A percentile compares a stretch with the other conserved stretches of the same genome.
phyloP scores from a whole-genome alignment of 257 asterid genomes.

The Primulina huaijiensis region DNA sequence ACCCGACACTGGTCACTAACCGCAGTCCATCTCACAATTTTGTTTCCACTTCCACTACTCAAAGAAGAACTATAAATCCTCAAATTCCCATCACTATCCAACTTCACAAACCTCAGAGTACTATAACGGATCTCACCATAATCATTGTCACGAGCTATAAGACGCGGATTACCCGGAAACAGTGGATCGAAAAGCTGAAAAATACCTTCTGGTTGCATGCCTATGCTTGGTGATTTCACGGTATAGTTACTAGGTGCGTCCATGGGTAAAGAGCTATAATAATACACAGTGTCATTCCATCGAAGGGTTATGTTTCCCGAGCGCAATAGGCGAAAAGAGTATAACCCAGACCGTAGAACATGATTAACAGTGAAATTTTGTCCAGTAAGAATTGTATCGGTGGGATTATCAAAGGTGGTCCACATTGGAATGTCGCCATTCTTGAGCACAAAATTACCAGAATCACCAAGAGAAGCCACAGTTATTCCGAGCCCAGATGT shows the following conservation, averaged over 20 bases:
- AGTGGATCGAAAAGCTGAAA: constrained; percentile 42
- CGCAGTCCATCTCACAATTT: constrained; percentile 59
- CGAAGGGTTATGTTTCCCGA: constrained; percentile 46
- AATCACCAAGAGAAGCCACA: constrained; percentile 51
- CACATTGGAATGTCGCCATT: constrained; percentile 43
- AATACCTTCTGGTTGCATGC: constrained; percentile 45
- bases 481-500: constrained; percentile 51
- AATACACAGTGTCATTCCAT: constrained; percentile 49
- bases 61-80: constrained; percentile 60
- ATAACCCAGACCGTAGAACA: constrained; percentile 45
- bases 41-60: constrained; percentile 44
- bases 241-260: constrained; percentile 29
- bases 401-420: constrained; percentile 69
- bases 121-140: constrained; percentile 44
- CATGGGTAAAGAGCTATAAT: constrained; percentile 44
- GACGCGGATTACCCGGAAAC: constrained; percentile 30
- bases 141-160: constrained; percentile 51
- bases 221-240: constrained; percentile 57
- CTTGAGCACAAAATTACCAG: constrained; percentile 54
- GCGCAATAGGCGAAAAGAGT: constrained; percentile 39
- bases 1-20: constrained; percentile 67
- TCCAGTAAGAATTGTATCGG: constrained; percentile 58
- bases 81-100: constrained; percentile 78
- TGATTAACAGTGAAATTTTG: constrained; percentile 50
- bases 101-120: constrained; percentile 51